phyloP scores from a whole-genome alignment of 164 flowering plant species.

The Dillenia turbinata region DNA sequence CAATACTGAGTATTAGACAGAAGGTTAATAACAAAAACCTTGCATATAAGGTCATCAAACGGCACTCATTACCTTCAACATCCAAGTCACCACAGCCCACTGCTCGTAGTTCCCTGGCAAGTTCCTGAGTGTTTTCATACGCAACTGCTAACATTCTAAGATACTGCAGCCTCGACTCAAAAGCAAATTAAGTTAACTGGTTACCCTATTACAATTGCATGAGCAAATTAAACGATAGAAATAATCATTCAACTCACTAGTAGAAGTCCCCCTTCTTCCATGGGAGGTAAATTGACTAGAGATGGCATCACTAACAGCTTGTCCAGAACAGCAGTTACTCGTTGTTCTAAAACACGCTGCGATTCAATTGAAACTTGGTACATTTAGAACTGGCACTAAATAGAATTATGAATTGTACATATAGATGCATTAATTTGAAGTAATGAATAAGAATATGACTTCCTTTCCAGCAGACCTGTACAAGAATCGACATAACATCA shows the following conservation, averaged over 20 bases:
- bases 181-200: conserved; percentile 19
- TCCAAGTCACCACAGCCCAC: conserved; percentile 99
- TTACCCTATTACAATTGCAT: conserved; percentile 6
- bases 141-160: conserved; percentile 95
- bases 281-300: conserved; percentile 74
- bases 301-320: conserved; percentile 87
- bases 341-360: conserved; percentile 94
- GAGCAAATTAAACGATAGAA: background rate
- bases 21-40: too few relatives aligned
- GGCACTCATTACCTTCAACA: conserved; percentile 67
- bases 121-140: conserved; percentile 94
- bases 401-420: background rate
- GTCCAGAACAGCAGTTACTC: conserved; percentile 85
- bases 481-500: conserved; percentile 93
- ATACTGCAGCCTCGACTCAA: conserved; percentile 56
- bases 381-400: background rate
- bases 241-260: conserved; percentile 52
- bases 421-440: background rate
- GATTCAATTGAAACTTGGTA: conserved; percentile 6
- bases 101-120: conserved; percentile 79
- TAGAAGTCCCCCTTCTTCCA: conserved; percentile 88
- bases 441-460: background rate
- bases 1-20: too few relatives aligned
- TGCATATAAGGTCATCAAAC: too few relatives aligned
- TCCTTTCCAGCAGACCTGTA: conserved; percentile 55